These are phyloP conservation scores for Backusella macrospora DNA, from an alignment of 192 early-diverging fungal species.

Conservation along the genomic window DNA sequence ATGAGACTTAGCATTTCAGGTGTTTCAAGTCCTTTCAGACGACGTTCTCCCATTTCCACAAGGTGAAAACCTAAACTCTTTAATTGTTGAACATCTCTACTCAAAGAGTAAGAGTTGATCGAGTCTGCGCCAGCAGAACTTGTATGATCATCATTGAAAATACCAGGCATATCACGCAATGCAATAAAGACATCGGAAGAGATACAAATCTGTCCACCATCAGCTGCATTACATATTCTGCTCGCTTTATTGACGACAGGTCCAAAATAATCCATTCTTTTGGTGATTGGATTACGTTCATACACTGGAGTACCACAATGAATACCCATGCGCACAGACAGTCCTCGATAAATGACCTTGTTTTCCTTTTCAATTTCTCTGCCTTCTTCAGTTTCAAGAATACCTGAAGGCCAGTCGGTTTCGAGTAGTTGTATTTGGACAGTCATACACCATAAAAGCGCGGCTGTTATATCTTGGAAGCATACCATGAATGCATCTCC, in stretches of 20 bases:
- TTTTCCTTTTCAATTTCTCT: conserved; percentile 67
- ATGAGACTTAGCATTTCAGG: conserved; percentile 81
- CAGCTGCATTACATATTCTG: conserved; percentile 80
- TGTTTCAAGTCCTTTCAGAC: conserved; percentile 88
- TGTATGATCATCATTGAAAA: conserved; percentile 21
- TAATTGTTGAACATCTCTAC: conserved; percentile 44
- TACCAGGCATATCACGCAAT: conserved; percentile 35
- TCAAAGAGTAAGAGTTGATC: conserved; percentile 14
- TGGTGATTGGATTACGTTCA: conserved; percentile 86
- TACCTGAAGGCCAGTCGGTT: conserved; percentile 88
- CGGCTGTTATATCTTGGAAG: conserved; percentile 79
- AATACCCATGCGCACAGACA: conserved; percentile 93
- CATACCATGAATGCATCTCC: conserved; percentile 95
- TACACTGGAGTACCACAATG: conserved; percentile 88
- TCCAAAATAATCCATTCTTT: conserved; percentile 96
- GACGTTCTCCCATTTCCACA: conserved; percentile 78
- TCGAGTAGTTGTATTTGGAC: conserved; percentile 80
- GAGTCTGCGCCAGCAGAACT: conserved; percentile 20
- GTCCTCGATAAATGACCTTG: conserved; percentile 77
- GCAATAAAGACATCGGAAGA: conserved; percentile 71
- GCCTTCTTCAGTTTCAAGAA: conserved; percentile 77
- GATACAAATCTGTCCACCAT: conserved; percentile 89
- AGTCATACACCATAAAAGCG: conserved; percentile 86
- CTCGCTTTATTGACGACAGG: conserved; percentile 91
- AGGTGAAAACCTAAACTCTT: conserved; percentile 68